Conservation (phyloP, 257 asterid species). For the Leonotis leonurus region DNA sequence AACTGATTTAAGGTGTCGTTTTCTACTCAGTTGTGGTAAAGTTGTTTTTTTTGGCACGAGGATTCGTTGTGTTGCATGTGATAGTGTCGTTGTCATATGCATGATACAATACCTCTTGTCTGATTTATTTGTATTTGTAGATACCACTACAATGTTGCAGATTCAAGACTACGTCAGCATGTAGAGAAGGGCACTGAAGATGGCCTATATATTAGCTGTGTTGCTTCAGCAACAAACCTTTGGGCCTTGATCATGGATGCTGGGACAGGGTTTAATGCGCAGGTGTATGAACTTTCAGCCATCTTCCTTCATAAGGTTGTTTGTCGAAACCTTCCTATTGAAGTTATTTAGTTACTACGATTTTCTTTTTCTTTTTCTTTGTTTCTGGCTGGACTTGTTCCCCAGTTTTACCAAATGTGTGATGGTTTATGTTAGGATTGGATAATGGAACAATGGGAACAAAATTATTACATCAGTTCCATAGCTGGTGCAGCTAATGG, state of each 20-base stretch:
- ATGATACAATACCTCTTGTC: not conserved
- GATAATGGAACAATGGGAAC: slow-evolving; percentile 99
- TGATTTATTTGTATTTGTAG: slow-evolving; percentile 30
- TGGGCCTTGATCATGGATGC: slow-evolving; percentile 99
- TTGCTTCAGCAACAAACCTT: slow-evolving; percentile 82
- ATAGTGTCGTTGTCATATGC: not conserved
- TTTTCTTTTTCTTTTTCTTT: not conserved
- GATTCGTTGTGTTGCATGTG: not conserved
- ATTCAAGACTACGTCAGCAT: slow-evolving; percentile 72
- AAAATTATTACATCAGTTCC: slow-evolving; percentile 88
- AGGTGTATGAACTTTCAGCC: slow-evolving; percentile 89
- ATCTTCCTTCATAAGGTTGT: slow-evolving; percentile 87
- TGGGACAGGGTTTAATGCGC: slow-evolving; percentile 80
- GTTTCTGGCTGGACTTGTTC: not conserved
- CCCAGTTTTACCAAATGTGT: not conserved
- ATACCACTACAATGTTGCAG: slow-evolving; percentile 82
- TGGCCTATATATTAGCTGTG: slow-evolving; percentile 85
- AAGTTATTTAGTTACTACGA: no score
- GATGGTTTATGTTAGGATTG: slow-evolving; percentile 57
- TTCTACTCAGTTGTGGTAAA: not conserved
- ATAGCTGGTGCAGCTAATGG: slow-evolving; percentile 88
- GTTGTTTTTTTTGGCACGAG: not conserved
- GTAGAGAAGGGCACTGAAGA: slow-evolving; percentile 95
- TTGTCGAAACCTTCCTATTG: not conserved
- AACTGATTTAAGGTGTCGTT: not conserved